phyloP scores from a whole-genome alignment of 2,329 filamentous ascomycete species.

The Exophiala sp. region DNA sequence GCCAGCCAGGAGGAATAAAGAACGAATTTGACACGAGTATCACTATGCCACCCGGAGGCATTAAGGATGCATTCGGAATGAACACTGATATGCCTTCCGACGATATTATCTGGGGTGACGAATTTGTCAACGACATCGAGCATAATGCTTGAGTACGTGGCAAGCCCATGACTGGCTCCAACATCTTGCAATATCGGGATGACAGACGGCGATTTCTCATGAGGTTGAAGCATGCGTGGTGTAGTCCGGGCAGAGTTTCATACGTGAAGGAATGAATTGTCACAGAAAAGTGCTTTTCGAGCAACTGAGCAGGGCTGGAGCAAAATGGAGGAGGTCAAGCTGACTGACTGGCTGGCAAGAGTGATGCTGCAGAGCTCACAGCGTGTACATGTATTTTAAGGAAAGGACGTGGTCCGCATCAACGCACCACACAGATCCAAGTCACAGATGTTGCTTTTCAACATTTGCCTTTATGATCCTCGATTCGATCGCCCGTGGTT shows the following conservation, averaged over 20 bases:
- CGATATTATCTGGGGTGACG: constrained; percentile 2
- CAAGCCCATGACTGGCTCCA: not conserved
- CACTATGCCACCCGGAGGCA: not conserved
- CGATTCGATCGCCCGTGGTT: too few species aligned
- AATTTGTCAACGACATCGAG: not conserved
- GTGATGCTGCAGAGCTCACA: not conserved
- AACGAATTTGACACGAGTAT: not conserved
- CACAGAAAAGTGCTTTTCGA: not conserved
- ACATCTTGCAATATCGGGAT: too few species aligned
- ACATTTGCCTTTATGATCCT: not conserved
- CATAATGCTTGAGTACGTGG: not conserved
- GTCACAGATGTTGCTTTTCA: not conserved
- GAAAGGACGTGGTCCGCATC: too few species aligned
- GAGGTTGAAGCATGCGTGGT: constrained; percentile 21
- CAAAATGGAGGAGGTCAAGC: not conserved
- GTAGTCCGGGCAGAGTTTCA: constrained; percentile 26
- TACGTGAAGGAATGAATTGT: constrained; percentile 11
- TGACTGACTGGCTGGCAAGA: not conserved
- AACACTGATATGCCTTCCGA: not conserved
- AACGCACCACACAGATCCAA: not conserved
- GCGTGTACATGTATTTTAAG: not conserved
- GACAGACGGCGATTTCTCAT: not conserved
- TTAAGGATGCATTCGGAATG: not conserved
- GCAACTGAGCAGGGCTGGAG: not conserved
- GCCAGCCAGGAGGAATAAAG: too few species aligned